Base-by-base conservation (phyloP, 176 grass and related monocot species). In the Oryza officinalis region DNA sequence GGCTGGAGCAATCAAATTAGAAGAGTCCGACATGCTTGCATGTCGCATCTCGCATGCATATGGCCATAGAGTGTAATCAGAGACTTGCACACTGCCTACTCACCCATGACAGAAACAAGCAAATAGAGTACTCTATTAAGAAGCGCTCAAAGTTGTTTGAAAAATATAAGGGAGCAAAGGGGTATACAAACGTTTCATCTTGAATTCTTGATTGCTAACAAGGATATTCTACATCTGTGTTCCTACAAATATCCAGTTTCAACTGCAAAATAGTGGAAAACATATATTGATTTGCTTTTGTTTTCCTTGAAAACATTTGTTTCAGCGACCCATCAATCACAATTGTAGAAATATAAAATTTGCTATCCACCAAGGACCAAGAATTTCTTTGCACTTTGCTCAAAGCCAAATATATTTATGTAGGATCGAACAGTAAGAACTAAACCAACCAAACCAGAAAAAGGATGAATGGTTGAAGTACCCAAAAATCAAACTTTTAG, bases 131-230 rank as follows among this genome's bases (percentile, higher is more conserved):
- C n/a, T n/a, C n/a, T n/a, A n/a, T n/a, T n/a, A n/a, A n/a, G n/a
- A n/a, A n/a, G n/a, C n/a, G n/a, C n/a, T n/a, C n/a, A n/a, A n/a
- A n/a, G n/a, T n/a, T n/a, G n/a, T n/a, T n/a, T n/a, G n/a, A n/a
- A n/a, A n/a, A 84, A 76, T 61, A 78, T 69, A 67, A 69, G 2
- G 15, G 20, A 65, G 40, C 12, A 78, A 83, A 13, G 43, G 15
- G 69, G 57, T 27, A 18, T 20, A 35, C 32, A 72, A 61, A 11
- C 31, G 37, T 66, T 18, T 22, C 18, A 23, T 28, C 37, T 27
- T 44, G 27, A 63, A 46, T 72, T 30, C 50, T 27, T 44, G 20
- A 71, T 46, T 63, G 47, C 77, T 50, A 33, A 54, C 27, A 2
- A 27, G 14, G 6, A 31, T 81, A 27, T n/a, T 67, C 13, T 13